Evolutionary conservation across 2,329 filamentous ascomycete genomes (phyloP).

Genomic region (Fusarium paranaense): DNA sequence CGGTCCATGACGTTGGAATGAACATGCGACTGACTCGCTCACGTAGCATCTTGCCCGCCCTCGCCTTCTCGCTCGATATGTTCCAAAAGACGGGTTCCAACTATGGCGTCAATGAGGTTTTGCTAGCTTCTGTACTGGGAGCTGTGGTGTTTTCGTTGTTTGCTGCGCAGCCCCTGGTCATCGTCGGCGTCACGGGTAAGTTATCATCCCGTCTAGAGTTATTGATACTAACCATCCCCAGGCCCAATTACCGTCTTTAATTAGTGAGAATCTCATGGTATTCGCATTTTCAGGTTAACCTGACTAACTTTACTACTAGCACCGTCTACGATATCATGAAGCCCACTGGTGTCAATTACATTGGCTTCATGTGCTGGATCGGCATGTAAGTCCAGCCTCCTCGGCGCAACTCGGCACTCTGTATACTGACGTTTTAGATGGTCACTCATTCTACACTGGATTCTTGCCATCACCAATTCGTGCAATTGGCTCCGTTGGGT

Average conservation of each 20-base stretch:
- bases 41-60: conserved; percentile 81
- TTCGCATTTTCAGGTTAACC: neutral
- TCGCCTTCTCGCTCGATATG: conserved; percentile 94
- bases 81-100: conserved; percentile 87
- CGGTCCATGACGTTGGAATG: neutral
- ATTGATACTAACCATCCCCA: conserved; percentile 40
- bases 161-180: conserved; percentile 86
- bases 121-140: conserved; percentile 86
- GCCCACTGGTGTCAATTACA: conserved; percentile 81
- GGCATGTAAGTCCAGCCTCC: conserved; percentile 69
- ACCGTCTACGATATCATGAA: conserved; percentile 91
- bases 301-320: conserved; percentile 48
- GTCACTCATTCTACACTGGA: conserved; percentile 87
- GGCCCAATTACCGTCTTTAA: conserved; percentile 95
- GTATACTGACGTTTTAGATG: conserved; percentile 63
- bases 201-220: neutral
- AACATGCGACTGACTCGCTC: conserved; percentile 21
- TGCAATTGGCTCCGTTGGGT: conserved; percentile 92
- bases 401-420: neutral
- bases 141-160: conserved; percentile 84
- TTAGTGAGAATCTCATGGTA: conserved; percentile 64
- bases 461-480: conserved; percentile 84
- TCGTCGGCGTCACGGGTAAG: conserved; percentile 85
- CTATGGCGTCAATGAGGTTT: conserved; percentile 91
- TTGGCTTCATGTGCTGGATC: conserved; percentile 93